A percentile compares a stretch with the other conserved stretches of the same genome.
phyloP scores from a whole-genome alignment of 176 grass and related monocot species.

The Musa itinerans region DNA sequence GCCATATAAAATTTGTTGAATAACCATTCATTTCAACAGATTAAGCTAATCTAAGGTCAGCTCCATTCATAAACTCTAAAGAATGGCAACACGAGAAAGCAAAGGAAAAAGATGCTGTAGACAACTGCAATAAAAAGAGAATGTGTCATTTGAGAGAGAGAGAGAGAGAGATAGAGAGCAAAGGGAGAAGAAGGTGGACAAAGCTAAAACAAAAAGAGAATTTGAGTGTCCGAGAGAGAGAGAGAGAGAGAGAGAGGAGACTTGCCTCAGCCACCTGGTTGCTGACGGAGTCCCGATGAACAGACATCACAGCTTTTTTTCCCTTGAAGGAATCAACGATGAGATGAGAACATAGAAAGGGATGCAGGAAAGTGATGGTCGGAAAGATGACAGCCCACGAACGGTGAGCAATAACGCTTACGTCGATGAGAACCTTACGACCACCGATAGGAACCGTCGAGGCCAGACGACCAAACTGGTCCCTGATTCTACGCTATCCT shows the following conservation, averaged over 20 bases:
- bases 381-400: neutral
- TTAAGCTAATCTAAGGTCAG: no score
- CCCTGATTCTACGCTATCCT: conserved; percentile 1
- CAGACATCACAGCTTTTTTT: neutral
- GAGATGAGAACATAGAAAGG: neutral
- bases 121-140: neutral
- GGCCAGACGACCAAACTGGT: neutral
- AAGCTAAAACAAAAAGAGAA: neutral
- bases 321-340: neutral
- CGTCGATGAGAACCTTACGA: neutral
- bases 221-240: neutral
- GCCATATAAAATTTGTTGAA: no score
- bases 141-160: neutral
- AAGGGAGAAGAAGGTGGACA: neutral
- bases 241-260: neutral
- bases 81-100: neutral
- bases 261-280: neutral
- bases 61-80: no score
- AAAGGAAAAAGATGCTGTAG: neutral
- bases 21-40: no score
- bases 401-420: neutral
- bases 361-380: neutral
- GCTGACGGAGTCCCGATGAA: neutral
- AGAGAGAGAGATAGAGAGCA: neutral
- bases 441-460: no score